Evolutionary conservation across 257 asterid genomes (phyloP), one percentile per base, ranked within the genome.

Genomic region (Nicotiana otophora): DNA sequence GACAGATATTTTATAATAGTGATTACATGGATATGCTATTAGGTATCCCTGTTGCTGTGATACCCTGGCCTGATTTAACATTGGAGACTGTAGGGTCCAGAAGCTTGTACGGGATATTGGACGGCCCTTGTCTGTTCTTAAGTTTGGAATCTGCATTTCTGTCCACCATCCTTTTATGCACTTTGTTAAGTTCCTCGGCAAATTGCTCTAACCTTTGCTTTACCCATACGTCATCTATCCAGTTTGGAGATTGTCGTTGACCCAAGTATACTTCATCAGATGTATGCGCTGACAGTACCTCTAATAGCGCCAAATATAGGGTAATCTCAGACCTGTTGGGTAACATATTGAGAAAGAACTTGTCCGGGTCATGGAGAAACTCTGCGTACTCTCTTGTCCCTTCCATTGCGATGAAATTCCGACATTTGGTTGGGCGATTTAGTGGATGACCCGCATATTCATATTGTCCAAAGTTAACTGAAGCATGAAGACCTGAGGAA

Each of bases 371-470:
- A 31, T 53, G 75, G 57, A 87, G 89, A 83, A 90, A 86, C 78
- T 87, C 89, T 30, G 90, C 93, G n/a, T 87, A 90, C 72, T 88
- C 93, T 70, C 19, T 64, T 79, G 91, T 90, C 83, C 90, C 93
- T 86, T 88, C 91, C 14, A 61, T 39, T 12, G 91, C 91, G 78
- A 90, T 80, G 76, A 84, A 84, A 39, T 79, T 83, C n/a, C 74
- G 81, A 82, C 90, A 88, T 60, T 69, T 66, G 20, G 82, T 84
- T 55, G 92, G 87, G 39, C 87, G 87, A 78, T 88, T 87, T 70
- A 84, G 90, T 53, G 91, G 91, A 79, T 88, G 86, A 39, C 91
- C 91, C 28, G 85, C 85, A 68, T 87, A 88, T 39, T 53, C 89
- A 69, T 88, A 90, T 28, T 88, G 92, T 54, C 88, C 89, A 51